These are phyloP conservation scores for Chamaecrista fasciculata DNA, from an alignment of 306 rosid genomes.

Conservation along the genomic window DNA sequence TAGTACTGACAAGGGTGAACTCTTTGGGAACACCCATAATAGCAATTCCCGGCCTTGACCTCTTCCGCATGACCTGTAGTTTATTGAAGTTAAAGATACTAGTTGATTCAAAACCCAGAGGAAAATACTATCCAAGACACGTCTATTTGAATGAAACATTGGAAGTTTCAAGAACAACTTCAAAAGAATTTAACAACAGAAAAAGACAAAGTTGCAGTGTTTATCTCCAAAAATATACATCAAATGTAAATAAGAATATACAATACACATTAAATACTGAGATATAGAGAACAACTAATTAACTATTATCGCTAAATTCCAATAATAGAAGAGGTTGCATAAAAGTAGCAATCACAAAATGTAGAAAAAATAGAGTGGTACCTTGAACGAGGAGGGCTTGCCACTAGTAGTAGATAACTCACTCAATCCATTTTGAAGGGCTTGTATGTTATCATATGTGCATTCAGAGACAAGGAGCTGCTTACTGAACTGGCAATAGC, in stretches of 20 bases:
- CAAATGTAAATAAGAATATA: neutral
- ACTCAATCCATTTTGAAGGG: conserved; percentile 52
- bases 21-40: conserved; percentile 47
- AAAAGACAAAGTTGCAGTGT: neutral
- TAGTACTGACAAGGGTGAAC: conserved; percentile 34
- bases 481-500: conserved; percentile 56
- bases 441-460: conserved; percentile 65
- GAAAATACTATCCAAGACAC: neutral
- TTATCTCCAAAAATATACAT: neutral
- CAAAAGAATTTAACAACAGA: neutral
- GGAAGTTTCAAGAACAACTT: neutral
- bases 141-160: neutral
- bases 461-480: conserved; percentile 67
- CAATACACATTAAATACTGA: neutral
- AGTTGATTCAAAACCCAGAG: conserved; percentile 16
- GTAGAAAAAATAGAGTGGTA: conserved; percentile 21
- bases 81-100: conserved; percentile 12
- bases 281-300: neutral
- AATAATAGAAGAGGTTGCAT: neutral
- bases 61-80: conserved; percentile 46
- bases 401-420: conserved; percentile 31
- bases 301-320: neutral
- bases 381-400: conserved; percentile 47
- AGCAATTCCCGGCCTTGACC: conserved; percentile 45
- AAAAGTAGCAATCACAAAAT: neutral